phyloP scores from a whole-genome alignment of 257 asterid genomes.

The Nicotiana sylvestris region DNA sequence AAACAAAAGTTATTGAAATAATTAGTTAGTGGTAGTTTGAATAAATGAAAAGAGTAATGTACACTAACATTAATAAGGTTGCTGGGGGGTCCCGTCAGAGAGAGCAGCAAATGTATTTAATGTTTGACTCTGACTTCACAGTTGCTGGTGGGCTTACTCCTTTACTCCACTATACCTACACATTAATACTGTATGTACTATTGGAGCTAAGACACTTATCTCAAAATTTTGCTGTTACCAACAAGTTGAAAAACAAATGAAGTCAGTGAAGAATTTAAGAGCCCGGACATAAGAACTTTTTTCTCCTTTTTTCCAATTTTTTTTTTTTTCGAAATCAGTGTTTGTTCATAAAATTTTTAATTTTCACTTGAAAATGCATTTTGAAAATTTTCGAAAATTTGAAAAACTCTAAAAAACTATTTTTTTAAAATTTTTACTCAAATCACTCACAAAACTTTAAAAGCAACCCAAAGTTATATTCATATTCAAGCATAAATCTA shows the following conservation, averaged over 20 bases:
- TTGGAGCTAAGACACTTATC: conserved; percentile 2
- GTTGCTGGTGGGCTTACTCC: background rate
- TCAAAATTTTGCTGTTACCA: conserved; percentile 1
- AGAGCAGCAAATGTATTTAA: background rate
- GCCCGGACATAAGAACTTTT: too few species aligned
- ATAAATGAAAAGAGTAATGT: background rate
- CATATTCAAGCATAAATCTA: too few species aligned
- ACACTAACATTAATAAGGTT: background rate
- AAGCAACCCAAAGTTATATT: too few species aligned
- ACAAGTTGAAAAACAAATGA: background rate
- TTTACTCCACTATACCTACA: conserved; percentile 4
- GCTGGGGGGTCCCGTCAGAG: background rate
- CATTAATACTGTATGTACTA: background rate
- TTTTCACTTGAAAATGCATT: too few species aligned
- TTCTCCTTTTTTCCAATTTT: too few species aligned
- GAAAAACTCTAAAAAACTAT: too few species aligned
- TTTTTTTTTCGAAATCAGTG: too few species aligned
- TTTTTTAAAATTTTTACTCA: too few species aligned
- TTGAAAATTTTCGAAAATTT: too few species aligned
- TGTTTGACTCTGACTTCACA: background rate
- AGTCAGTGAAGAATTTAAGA: too few species aligned
- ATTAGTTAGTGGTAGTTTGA: background rate
- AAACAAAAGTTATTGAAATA: background rate
- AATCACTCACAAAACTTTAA: too few species aligned
- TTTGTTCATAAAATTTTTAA: too few species aligned